Evolutionary conservation across 345 rosid genomes (phyloP).

Genomic region (Citrus glauca): DNA sequence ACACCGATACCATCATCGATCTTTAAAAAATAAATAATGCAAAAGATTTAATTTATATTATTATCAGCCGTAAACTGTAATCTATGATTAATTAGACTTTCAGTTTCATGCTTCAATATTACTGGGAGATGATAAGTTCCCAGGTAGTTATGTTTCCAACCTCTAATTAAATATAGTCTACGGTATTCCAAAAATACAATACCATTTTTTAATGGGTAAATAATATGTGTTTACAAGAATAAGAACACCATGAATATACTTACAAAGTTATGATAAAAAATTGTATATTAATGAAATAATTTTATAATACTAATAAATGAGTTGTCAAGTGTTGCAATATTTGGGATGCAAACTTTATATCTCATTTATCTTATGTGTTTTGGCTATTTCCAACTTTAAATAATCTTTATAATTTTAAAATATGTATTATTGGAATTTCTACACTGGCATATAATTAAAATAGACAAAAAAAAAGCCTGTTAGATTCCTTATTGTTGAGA

Average conservation of each 20-base stretch:
- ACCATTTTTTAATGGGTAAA: too few relatives aligned
- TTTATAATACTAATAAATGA: too few relatives aligned
- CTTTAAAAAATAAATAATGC: not conserved
- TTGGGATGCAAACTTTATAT: too few relatives aligned
- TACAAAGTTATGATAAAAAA: too few relatives aligned
- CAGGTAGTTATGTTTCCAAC: too few relatives aligned
- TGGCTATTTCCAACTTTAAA: not conserved
- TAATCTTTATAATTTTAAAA: not conserved
- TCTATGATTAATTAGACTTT: not conserved
- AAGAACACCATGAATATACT: too few relatives aligned
- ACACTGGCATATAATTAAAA: too few relatives aligned
- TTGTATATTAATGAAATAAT: too few relatives aligned
- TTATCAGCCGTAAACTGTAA: not conserved
- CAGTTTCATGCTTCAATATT: not conserved
- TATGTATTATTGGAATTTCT: not conserved
- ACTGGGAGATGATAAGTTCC: not conserved
- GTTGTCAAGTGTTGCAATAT: too few relatives aligned
- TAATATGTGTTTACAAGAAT: too few relatives aligned
- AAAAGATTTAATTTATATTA: not conserved
- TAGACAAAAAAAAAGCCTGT: not conserved
- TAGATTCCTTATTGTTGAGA: not conserved
- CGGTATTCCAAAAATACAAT: too few relatives aligned
- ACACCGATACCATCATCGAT: not conserved
- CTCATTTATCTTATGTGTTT: not conserved
- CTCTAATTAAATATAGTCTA: too few relatives aligned